A percentile compares a stretch with the other conserved stretches of the same genome.
Conservation (phyloP, 345 rosid species). For the Heritiera fomes region DNA sequence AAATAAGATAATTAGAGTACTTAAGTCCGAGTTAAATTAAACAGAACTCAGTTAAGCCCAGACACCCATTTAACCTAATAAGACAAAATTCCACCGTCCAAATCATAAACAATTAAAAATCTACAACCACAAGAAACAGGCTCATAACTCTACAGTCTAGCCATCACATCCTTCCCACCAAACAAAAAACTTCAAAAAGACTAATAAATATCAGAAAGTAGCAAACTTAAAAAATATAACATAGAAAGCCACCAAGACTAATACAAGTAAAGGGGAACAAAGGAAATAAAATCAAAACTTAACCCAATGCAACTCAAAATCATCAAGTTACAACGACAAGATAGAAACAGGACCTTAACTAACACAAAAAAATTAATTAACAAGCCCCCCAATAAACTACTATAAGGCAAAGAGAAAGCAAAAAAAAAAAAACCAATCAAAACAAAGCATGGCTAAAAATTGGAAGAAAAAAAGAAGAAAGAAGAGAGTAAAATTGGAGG, state of each 20-base stretch:
- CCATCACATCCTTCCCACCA: neutral
- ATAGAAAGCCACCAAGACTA: neutral
- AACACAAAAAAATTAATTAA: neutral
- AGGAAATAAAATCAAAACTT: neutral
- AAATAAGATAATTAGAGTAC: neutral
- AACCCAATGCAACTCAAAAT: neutral
- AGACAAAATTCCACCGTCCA: neutral
- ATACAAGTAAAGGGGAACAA: neutral
- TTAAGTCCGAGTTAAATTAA: neutral
- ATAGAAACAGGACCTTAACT: neutral
- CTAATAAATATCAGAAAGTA: slow-evolving; percentile 1
- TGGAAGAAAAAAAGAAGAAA: neutral
- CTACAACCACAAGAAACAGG: neutral
- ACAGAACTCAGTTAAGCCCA: neutral
- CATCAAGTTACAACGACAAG: neutral
- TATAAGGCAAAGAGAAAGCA: too few relatives aligned
- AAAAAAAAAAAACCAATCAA: neutral
- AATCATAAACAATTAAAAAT: neutral
- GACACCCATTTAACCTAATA: neutral
- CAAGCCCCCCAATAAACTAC: neutral
- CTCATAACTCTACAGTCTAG: neutral
- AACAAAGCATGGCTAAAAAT: neutral
- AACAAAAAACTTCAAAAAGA: neutral
- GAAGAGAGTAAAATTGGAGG: neutral
- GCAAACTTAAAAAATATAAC: neutral